Evolutionary conservation across 495 filamentous ascomycete species (phyloP).

Genomic region (Aspergillus sclerotioniger): DNA sequence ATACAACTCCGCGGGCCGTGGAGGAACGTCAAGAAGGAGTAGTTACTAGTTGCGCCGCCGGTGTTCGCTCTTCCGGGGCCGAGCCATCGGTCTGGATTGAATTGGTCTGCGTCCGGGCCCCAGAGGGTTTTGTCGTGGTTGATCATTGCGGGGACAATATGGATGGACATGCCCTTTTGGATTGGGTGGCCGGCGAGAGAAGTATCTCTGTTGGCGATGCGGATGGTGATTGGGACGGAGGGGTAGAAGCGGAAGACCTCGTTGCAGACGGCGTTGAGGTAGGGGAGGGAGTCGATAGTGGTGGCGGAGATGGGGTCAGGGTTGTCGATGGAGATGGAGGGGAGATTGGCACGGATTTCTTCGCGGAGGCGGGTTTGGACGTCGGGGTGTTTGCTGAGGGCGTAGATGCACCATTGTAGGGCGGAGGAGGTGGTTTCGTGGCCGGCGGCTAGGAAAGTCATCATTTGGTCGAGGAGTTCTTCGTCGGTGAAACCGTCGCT

Average conservation of each 20-base stretch:
- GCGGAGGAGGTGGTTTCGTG: constrained; percentile 74
- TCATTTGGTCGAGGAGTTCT: constrained; percentile 82
- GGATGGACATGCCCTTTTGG: constrained; percentile 53
- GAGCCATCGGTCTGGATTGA: constrained; percentile 79
- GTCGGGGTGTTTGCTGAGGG: constrained; percentile 56
- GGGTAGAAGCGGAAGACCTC: constrained; percentile 59
- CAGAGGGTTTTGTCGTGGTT: constrained; percentile 76
- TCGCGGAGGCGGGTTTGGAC: constrained; percentile 57
- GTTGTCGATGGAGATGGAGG: constrained; percentile 45
- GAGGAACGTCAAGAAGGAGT: constrained; percentile 79
- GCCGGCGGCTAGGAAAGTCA: constrained; percentile 92
- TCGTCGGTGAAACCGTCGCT: constrained; percentile 74
- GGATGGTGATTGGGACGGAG: constrained; percentile 60
- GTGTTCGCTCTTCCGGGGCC: constrained; percentile 48
- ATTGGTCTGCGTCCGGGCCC: constrained; percentile 77
- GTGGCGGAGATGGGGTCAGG: constrained; percentile 46
- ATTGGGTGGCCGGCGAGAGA: constrained; percentile 55
- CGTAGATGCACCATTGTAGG: constrained; percentile 59
- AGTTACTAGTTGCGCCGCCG: constrained; percentile 59
- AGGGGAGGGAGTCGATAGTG: constrained; percentile 55
- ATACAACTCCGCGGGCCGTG: constrained; percentile 82
- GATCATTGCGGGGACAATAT: constrained; percentile 54
- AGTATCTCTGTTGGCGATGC: constrained; percentile 62
- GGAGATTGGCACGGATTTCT: constrained; percentile 62
- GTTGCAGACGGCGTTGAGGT: constrained; percentile 61